phyloP scores from a whole-genome alignment of 176 grass and related monocot species.

The Avena atlantica region DNA sequence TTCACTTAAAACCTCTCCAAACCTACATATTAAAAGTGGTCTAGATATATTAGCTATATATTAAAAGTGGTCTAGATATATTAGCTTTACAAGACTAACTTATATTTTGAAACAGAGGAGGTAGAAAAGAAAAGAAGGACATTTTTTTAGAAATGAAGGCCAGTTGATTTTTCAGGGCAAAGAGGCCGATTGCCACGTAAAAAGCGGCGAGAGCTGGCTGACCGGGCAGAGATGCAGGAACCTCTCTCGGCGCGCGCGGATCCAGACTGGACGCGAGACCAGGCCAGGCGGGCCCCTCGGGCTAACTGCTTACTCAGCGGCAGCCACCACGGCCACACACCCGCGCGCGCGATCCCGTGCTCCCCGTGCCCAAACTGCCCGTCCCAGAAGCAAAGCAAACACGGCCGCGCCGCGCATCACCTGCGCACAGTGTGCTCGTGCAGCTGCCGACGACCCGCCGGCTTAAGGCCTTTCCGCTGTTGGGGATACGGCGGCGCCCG shows the following conservation, averaged over 20 bases:
- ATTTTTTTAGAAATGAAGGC: too few species aligned
- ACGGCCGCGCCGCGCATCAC: neutral
- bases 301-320: conserved; percentile 20
- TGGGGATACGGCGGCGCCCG: neutral
- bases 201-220: neutral
- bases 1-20: too few species aligned
- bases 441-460: neutral
- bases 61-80: too few species aligned
- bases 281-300: conserved; percentile 26
- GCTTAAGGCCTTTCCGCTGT: neutral
- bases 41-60: too few species aligned
- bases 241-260: conserved; percentile 12
- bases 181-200: neutral
- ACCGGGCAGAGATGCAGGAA: conserved; percentile 16
- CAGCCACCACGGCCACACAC: conserved; percentile 37
- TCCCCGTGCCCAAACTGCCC: neutral
- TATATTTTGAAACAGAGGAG: too few species aligned
- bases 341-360: conserved; percentile 30
- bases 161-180: neutral
- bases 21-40: too few species aligned
- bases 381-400: neutral
- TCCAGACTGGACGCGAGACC: conserved; percentile 45
- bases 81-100: too few species aligned
- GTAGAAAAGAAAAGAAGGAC: too few species aligned
- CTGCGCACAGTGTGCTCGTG: neutral